phyloP scores from a whole-genome alignment of 2,329 filamentous ascomycete species.

The Fusarium sp. region DNA sequence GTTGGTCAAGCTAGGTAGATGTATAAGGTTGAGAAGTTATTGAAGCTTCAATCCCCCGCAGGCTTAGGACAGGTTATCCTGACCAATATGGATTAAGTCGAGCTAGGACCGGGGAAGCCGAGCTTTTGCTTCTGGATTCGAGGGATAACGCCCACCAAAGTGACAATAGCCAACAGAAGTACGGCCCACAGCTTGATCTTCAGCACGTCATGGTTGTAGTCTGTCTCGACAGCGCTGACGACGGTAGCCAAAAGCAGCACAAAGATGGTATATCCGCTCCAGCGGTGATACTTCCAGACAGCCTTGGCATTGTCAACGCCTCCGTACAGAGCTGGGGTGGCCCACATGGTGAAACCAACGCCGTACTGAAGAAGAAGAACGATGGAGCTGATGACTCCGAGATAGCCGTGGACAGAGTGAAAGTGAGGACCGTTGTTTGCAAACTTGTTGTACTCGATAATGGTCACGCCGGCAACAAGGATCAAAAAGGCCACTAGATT shows the following conservation, averaged over 20 bases:
- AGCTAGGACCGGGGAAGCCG: constrained; percentile 57
- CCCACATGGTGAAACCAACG: constrained; percentile 87
- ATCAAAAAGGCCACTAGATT: constrained; percentile 73
- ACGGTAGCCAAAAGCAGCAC: constrained; percentile 80
- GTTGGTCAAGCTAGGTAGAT: neutral
- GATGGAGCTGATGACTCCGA: constrained; percentile 82
- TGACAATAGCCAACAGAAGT: constrained; percentile 72
- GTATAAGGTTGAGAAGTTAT: too few relatives aligned
- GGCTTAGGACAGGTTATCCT: too few relatives aligned
- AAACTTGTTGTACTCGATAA: constrained; percentile 89
- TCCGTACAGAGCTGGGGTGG: constrained; percentile 79
- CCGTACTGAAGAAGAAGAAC: constrained; percentile 78
- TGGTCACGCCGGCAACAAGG: constrained; percentile 73
- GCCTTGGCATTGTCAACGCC: constrained; percentile 82
- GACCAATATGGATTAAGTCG: constrained; percentile 14
- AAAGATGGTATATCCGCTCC: constrained; percentile 79
- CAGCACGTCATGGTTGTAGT: constrained; percentile 76
- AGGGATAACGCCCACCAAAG: constrained; percentile 79
- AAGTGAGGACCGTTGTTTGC: constrained; percentile 77
- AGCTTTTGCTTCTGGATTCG: constrained; percentile 87
- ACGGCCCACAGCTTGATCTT: constrained; percentile 83
- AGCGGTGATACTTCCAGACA: constrained; percentile 91
- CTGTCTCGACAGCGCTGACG: constrained; percentile 79
- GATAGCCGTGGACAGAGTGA: constrained; percentile 81
- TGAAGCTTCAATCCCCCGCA: too few relatives aligned